These are phyloP conservation scores for Gonapodya sp. DNA, from an alignment of 192 early-diverging fungal genomes.

Conservation along the genomic window DNA sequence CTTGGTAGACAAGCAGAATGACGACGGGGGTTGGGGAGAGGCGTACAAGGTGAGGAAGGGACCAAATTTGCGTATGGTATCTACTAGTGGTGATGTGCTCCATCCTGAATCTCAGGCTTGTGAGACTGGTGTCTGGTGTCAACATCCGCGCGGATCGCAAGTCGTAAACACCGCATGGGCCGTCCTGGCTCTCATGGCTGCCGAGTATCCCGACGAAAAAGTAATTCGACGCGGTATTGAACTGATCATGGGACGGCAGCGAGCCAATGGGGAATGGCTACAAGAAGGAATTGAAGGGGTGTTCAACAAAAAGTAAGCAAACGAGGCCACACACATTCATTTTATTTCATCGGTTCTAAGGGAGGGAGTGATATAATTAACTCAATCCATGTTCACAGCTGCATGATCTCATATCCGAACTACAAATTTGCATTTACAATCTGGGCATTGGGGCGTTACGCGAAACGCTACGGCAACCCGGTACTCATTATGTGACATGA, in stretches of 20 bases:
- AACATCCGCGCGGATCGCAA: conserved; percentile 45
- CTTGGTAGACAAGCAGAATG: conserved; percentile 72
- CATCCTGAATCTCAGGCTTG: conserved; percentile 39
- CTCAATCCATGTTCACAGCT: conserved; percentile 21
- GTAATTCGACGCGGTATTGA: conserved; percentile 57
- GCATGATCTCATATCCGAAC: conserved; percentile 77
- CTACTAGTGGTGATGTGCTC: background rate
- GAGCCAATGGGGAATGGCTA: conserved; percentile 84
- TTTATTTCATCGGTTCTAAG: background rate
- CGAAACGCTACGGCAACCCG: conserved; percentile 15
- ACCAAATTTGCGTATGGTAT: conserved; percentile 13
- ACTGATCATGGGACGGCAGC: conserved; percentile 78
- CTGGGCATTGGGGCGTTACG: conserved; percentile 83
- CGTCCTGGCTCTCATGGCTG: conserved; percentile 78
- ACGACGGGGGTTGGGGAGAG: conserved; percentile 98
- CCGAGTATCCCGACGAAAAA: conserved; percentile 65
- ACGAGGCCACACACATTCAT: background rate
- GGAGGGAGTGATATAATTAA: conserved; percentile 23
- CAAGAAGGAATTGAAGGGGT: conserved; percentile 98
- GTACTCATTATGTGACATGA: background rate
- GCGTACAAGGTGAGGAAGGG: conserved; percentile 60
- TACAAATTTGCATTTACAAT: conserved; percentile 89
- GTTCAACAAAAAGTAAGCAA: conserved; percentile 86
- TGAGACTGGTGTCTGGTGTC: conserved; percentile 31
- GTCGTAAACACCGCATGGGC: conserved; percentile 90